These are phyloP conservation scores for Monosporascus sp. DNA, from an alignment of 2,329 filamentous ascomycete genomes.

Conservation along the genomic window DNA sequence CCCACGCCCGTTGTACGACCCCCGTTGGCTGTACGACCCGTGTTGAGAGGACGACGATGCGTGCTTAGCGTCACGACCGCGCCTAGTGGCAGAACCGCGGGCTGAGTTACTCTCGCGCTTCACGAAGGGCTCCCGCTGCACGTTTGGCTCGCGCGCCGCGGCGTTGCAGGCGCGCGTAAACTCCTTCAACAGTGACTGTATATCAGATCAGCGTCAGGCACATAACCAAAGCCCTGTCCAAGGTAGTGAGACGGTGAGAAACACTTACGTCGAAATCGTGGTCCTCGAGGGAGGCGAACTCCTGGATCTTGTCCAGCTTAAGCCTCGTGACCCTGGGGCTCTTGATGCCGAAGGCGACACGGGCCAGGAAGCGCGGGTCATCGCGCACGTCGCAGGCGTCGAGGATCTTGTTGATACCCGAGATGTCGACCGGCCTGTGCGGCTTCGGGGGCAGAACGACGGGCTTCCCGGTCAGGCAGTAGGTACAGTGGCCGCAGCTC, in stretches of 20 bases:
- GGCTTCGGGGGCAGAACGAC: conserved; percentile 35
- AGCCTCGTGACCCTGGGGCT: conserved; percentile 48
- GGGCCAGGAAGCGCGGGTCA: conserved; percentile 53
- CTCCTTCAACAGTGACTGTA: conserved; percentile 21
- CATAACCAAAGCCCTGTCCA: background rate
- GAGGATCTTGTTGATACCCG: conserved; percentile 39
- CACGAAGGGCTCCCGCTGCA: background rate
- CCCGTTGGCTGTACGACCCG: background rate
- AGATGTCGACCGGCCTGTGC: conserved; percentile 31
- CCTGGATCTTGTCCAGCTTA: conserved; percentile 37
- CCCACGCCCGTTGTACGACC: background rate
- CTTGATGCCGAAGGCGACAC: conserved; percentile 56
- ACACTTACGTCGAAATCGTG: conserved; percentile 45
- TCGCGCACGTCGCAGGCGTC: conserved; percentile 41
- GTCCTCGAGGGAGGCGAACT: conserved; percentile 50
- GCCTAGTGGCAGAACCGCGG: background rate
- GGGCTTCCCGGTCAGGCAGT: conserved; percentile 33
- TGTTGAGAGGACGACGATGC: background rate
- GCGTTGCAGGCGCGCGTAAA: conserved; percentile 24
- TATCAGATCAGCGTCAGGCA: conserved; percentile 2
- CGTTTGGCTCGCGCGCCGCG: background rate
- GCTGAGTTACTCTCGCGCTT: background rate
- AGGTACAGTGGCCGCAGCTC: conserved; percentile 53
- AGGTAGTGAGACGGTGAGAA: conserved; percentile 2
- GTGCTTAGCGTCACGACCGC: background rate